Evolutionary conservation across 805 yeast genomes (phyloP).

Genomic region (Ogataea naganishii): DNA sequence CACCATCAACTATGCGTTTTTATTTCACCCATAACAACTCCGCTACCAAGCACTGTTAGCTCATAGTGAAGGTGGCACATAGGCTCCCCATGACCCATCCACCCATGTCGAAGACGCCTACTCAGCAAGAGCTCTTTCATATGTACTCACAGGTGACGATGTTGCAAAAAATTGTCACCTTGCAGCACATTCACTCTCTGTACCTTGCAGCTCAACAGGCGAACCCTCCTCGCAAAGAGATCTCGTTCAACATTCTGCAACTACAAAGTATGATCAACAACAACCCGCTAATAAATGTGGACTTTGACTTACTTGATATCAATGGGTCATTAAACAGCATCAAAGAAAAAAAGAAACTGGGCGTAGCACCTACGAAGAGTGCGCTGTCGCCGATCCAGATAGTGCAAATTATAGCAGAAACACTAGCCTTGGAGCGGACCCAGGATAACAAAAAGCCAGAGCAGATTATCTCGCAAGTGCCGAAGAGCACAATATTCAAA

Average conservation of each 20-base stretch:
- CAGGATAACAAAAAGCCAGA: conserved; percentile 16
- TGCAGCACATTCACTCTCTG: conserved; percentile 27
- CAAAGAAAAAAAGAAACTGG: conserved; percentile 13
- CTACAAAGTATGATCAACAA: conserved; percentile 27
- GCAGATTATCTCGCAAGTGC: conserved; percentile 23
- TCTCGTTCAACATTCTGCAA: conserved; percentile 26
- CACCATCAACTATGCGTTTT: too few relatives aligned
- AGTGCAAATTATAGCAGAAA: conserved; percentile 27
- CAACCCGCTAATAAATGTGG: conserved; percentile 26
- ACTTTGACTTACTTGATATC: conserved; percentile 24
- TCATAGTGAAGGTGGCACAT: too few relatives aligned
- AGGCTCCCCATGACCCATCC: too few relatives aligned
- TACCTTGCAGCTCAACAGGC: conserved; percentile 25
- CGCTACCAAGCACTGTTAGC: too few relatives aligned
- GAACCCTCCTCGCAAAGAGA: conserved; percentile 23
- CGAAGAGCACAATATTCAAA: conserved; percentile 23
- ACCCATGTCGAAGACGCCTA: conserved; percentile 15
- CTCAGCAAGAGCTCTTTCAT: conserved; percentile 17
- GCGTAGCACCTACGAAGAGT: conserved; percentile 8
- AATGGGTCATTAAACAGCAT: conserved; percentile 17
- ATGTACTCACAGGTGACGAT: conserved; percentile 22
- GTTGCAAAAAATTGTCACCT: conserved; percentile 26
- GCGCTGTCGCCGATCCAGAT: conserved; percentile 25
- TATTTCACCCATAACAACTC: too few relatives aligned
- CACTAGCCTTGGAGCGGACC: conserved; percentile 20